A percentile compares a stretch with the other conserved stretches of the same genome.
phyloP scores from a whole-genome alignment of 495 filamentous ascomycete genomes.

The Lophium mytilinum region DNA sequence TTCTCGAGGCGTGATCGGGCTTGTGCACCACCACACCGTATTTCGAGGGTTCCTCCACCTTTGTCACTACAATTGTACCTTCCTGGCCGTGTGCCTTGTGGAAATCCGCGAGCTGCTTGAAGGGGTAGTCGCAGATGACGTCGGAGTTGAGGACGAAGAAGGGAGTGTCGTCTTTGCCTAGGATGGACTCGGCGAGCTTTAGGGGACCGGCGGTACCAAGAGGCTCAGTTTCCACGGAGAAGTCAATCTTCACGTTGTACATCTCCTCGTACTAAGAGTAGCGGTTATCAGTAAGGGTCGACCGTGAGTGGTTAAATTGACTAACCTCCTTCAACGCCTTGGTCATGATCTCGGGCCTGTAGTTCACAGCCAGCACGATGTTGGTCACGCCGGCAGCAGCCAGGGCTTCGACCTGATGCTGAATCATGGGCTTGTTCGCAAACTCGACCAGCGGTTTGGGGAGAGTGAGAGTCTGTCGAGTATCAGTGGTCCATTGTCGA shows the following conservation, averaged over 20 bases:
- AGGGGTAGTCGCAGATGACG: conserved; percentile 97
- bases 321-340: conserved; percentile 60
- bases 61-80: conserved; percentile 97
- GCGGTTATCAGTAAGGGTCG: not conserved
- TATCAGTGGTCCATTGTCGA: conserved; percentile 12
- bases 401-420: conserved; percentile 93
- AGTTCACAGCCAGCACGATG: conserved; percentile 97
- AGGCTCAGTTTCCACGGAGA: conserved; percentile 92
- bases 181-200: conserved; percentile 89
- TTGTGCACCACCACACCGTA: conserved; percentile 99
- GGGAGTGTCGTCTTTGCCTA: conserved; percentile 84
- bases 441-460: conserved; percentile 98
- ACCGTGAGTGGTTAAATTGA: conserved; percentile 3
- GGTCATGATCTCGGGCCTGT: conserved; percentile 94
- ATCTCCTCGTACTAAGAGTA: conserved; percentile 68
- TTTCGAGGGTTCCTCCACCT: conserved; percentile 98
- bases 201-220: conserved; percentile 93
- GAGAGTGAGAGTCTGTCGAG: conserved; percentile 80
- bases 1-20: conserved; percentile 80
- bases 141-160: conserved; percentile 99
- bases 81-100: conserved; percentile 89
- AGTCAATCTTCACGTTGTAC: conserved; percentile 90
- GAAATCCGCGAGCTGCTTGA: conserved; percentile 78
- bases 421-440: conserved; percentile 97
- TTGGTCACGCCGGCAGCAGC: conserved; percentile 94